Base-by-base conservation (phyloP, 768 basidiomycete species). In the Mycena capillaripes region DNA sequence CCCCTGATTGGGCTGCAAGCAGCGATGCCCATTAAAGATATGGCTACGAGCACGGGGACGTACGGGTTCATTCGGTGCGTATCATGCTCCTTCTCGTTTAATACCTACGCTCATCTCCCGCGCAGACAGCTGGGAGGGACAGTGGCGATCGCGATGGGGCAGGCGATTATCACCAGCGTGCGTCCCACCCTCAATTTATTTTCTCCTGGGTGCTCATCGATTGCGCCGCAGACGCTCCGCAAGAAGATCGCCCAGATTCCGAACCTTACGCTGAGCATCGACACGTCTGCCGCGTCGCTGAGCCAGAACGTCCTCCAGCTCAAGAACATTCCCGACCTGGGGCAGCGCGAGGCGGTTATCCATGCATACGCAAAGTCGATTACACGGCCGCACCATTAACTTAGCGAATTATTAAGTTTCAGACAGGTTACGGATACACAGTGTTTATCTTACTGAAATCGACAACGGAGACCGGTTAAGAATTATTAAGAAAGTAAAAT, bases 21-120 rank as follows among this genome's bases (percentile, higher is more conserved):
- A 1, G 92, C 95, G 0, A 97, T 97, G 95, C 95, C 95, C 0
- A 76, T 94, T 19, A 91, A 90, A 75, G 94, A 96, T 73, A 95
- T 96, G 94, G 94, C 95, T 3, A 95, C 95, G 2, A 90, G 90
- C 63, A 95, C 95, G 0, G 84, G 88, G 1, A 90, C 90, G 0
- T 93, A 92, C 76, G 88, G 89, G 25, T 92, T 96, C 77, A 82
- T 96, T 73, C 87, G 92, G 89, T 91, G 78, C 34, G 81, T 67
- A 21, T 23, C 3, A 32, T 30, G 62, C 30, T 40, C 53, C 58
- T 36, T 21, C 32, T 29, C 10, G 17, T 34, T 29, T n/a, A 19
- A 69, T 29, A 4, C 72, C n/a, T 55, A 40, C 50, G 9, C 34
- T 52, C 73, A 27, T 52, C 36, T 4, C 29, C 48, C 27, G 44